These are phyloP conservation scores for Saccharomyces hybrid DNA, from an alignment of 1,139 yeast genomes.

Conservation along the genomic window DNA sequence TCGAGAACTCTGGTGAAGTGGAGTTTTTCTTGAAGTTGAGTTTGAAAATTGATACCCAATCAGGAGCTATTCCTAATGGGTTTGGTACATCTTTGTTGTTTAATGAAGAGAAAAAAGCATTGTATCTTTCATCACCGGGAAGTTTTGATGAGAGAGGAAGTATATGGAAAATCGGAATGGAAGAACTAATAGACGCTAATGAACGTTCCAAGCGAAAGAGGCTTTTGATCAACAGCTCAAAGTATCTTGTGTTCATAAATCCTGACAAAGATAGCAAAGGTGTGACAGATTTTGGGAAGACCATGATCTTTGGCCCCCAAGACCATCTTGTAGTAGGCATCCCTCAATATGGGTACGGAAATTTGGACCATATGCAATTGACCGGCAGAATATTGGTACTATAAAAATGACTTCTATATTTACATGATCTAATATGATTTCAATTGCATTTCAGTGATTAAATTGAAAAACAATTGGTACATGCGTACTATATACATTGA, in stretches of 20 bases:
- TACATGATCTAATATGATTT: neutral
- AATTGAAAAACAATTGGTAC: neutral
- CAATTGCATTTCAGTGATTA: neutral
- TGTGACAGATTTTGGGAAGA: constrained; percentile 38
- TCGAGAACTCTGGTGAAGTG: constrained; percentile 13
- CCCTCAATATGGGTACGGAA: constrained; percentile 38
- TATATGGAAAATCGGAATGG: constrained; percentile 36
- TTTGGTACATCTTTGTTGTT: constrained; percentile 26
- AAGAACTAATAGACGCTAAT: constrained; percentile 13
- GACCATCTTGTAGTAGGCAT: constrained; percentile 38
- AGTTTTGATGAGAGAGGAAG: constrained; percentile 37
- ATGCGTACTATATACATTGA: neutral
- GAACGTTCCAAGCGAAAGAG: constrained; percentile 6
- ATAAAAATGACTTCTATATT: constrained; percentile 1
- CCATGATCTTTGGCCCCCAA: constrained; percentile 25
- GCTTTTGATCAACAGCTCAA: constrained; percentile 8
- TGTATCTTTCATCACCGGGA: constrained; percentile 37
- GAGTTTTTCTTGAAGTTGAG: constrained; percentile 12
- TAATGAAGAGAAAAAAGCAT: constrained; percentile 10
- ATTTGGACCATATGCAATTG: constrained; percentile 13
- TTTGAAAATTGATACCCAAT: constrained; percentile 10
- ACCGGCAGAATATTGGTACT: constrained; percentile 14
- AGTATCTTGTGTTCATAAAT: constrained; percentile 9
- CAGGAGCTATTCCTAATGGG: constrained; percentile 33
- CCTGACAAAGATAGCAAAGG: constrained; percentile 20